These are phyloP conservation scores for Colletotrichum musicola DNA, from an alignment of 2,329 filamentous ascomycete species.

Conservation along the genomic window DNA sequence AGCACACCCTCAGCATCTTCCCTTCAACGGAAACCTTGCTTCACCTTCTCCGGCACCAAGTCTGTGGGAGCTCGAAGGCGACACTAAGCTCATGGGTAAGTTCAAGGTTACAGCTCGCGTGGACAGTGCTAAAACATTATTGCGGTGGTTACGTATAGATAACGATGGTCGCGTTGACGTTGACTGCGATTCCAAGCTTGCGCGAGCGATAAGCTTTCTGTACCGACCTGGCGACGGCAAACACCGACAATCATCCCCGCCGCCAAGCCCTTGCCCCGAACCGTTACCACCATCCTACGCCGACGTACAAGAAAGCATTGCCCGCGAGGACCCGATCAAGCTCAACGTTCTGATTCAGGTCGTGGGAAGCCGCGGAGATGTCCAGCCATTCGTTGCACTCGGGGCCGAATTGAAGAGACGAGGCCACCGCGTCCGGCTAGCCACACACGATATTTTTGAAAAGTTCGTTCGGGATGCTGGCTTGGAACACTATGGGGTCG, in stretches of 20 bases:
- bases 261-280: not conserved
- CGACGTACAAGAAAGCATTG: not conserved
- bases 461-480: conserved; percentile 59
- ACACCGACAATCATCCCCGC: not conserved
- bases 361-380: conserved; percentile 65
- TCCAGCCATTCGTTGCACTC: conserved; percentile 68
- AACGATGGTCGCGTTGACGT: conserved; percentile 25
- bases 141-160: not conserved
- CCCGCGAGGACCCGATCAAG: conserved; percentile 44
- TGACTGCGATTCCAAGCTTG: conserved; percentile 29
- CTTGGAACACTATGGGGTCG: conserved; percentile 64
- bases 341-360: conserved; percentile 68
- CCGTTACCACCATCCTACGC: conserved; percentile 2
- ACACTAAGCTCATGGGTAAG: not conserved
- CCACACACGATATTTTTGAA: conserved; percentile 62
- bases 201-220: conserved; percentile 10
- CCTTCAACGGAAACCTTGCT: no score
- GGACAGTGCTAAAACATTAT: no score
- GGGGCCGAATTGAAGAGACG: conserved; percentile 60
- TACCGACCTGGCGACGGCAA: not conserved
- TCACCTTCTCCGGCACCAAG: no score
- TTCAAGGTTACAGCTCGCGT: not conserved
- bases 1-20: no score
- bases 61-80: not conserved
- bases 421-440: conserved; percentile 63